Percentiles rank a stretch among this genome's conserved stretches.
These are phyloP conservation scores for Mycosarcoma maydis DNA, from an alignment of 1,284 basidiomycete species.

Conservation along the genomic window DNA sequence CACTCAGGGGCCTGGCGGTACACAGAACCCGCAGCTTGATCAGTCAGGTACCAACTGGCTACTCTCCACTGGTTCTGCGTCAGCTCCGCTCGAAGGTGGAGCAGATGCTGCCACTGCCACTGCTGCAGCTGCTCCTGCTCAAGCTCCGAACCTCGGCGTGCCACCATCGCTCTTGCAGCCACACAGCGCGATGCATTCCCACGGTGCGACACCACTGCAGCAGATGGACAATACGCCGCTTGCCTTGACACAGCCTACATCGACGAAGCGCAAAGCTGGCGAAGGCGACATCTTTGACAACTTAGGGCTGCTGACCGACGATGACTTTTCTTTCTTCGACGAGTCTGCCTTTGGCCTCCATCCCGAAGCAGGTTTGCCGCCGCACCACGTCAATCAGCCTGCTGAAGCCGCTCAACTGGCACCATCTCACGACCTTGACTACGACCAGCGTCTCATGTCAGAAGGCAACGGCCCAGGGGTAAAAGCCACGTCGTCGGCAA, in stretches of 20 bases:
- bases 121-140: neutral
- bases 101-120: no score
- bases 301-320: slow-evolving; percentile 55
- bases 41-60: slow-evolving; percentile 7
- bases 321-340: slow-evolving; percentile 64
- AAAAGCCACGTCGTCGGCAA: neutral
- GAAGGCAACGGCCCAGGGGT: neutral
- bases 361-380: neutral
- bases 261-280: slow-evolving; percentile 30
- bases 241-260: slow-evolving; percentile 6
- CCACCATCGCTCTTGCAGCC: slow-evolving; percentile 16
- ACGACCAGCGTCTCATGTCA: neutral
- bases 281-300: slow-evolving; percentile 45
- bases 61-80: neutral
- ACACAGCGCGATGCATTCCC: slow-evolving; percentile 7
- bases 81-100: slow-evolving; percentile 1
- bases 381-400: slow-evolving; percentile 5
- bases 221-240: slow-evolving; percentile 4
- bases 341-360: slow-evolving; percentile 44
- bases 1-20: neutral
- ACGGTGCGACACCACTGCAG: slow-evolving; percentile 17
- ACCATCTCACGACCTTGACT: neutral
- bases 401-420: neutral
- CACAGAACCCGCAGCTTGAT: slow-evolving; percentile 1
- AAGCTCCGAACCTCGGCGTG: neutral